Conservation (phyloP, 2,329 filamentous ascomycete species). For the Cercospora brassicicola region DNA sequence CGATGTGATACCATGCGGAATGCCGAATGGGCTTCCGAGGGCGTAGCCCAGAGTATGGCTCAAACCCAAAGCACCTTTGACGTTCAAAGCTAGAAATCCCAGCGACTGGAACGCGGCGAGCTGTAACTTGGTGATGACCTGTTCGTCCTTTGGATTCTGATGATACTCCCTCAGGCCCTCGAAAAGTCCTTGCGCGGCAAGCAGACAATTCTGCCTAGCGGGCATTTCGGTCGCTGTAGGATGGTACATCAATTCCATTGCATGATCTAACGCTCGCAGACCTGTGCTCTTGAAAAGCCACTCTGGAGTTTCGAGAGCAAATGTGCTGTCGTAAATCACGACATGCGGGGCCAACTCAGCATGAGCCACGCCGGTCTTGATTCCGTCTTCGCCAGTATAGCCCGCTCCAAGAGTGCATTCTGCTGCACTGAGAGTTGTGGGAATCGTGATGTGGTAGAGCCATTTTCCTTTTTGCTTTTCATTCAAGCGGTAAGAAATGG, state of each 20-base stretch:
- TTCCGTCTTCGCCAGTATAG: constrained; percentile 52
- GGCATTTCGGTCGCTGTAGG: constrained; percentile 55
- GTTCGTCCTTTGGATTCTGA: constrained; percentile 47
- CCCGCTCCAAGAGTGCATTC: constrained; percentile 57
- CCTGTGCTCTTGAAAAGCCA: constrained; percentile 55
- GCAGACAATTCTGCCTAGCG: constrained; percentile 47
- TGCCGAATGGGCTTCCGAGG: constrained; percentile 55
- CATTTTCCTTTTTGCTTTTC: constrained; percentile 42
- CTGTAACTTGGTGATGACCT: constrained; percentile 53
- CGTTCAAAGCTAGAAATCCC: constrained; percentile 53
- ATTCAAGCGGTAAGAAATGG: constrained; percentile 48
- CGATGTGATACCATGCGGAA: constrained; percentile 58
- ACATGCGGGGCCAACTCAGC: constrained; percentile 48
- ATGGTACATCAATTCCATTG: constrained; percentile 56
- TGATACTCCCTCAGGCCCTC: constrained; percentile 51
- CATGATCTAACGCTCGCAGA: constrained; percentile 57
- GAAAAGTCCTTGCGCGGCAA: constrained; percentile 52
- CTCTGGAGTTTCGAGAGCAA: constrained; percentile 53
- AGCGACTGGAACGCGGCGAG: constrained; percentile 55
- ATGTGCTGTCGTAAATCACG: constrained; percentile 56
- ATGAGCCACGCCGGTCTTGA: constrained; percentile 49
- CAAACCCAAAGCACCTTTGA: constrained; percentile 54
- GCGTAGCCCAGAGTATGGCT: constrained; percentile 49
- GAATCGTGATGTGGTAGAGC: constrained; percentile 51
- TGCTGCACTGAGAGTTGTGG: constrained; percentile 54